Evolutionary conservation across 2,329 filamentous ascomycete genomes (phyloP), one percentile per base, ranked within the genome.

Genomic region (Malbranchea cinnamomea): DNA sequence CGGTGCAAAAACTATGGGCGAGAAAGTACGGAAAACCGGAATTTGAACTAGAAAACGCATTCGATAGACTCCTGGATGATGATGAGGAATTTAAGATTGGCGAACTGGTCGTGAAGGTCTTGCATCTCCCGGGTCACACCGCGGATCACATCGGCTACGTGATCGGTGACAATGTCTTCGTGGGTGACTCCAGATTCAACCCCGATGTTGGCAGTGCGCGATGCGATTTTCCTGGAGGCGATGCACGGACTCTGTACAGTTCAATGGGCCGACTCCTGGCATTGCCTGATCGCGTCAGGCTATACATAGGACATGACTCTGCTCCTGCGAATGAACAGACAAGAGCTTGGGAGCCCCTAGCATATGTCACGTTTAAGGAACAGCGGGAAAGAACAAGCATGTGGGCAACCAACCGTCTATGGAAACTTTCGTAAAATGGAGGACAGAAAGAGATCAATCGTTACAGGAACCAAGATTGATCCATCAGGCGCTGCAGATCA

Each of bases 81-180:
- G 58, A 68, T 19, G 67, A 73, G 35, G 35, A 35, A 0, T 72
- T 75, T 37, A 11, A 38, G 0, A 55, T 76, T 21, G 70, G 71
- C 0, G 31, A 44, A 0, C 18, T 74, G 9, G 42, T 38, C 1
- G 63, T 50, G 0, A 52, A 44, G 2, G 67, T 60, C 0, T 43
- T 74, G 0, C 63, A 74, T 38, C 59, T 76, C 0, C 68, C 70
- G 0, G 71, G 70, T 0, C 68, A 75, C 38, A 74, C 69, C 0
- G 67, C 69, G 0, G 71, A 75, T 37, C 68, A 74, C 32, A 41
- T 71, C 9, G 71, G 69, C 0, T 77, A 76, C 36, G 47, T 52
- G 19, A 62, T 74, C 29, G 67, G 65, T 5, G 28, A 28, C 7
- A 45, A 45, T 13, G 53, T 69, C 0, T 68, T 69, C 25, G 58